Evolutionary conservation across 2,329 filamentous ascomycete species (phyloP), one percentile per base, ranked within the genome.

Genomic region (Trichoderma sp.): DNA sequence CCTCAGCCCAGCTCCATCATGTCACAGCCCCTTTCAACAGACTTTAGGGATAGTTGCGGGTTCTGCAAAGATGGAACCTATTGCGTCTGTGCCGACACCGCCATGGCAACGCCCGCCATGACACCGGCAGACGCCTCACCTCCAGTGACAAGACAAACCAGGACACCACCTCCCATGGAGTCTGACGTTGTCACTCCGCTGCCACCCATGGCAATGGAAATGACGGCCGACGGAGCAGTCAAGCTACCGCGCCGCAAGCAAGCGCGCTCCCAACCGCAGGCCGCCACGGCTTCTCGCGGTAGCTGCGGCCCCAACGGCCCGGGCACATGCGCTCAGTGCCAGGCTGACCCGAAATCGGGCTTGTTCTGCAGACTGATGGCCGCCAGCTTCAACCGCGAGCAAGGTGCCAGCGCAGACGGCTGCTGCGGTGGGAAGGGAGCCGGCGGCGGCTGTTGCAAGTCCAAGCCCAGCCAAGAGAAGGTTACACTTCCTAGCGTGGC

Each of bases 61-160:
- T 96, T 96, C 82, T 96, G 93, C 81, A 89, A 91, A 73, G 92
- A 95, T 72, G 92, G 92, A 5, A 94, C 91, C 0, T 93, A 93
- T 76, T 96, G 93, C 78, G 90, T 94, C 74, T 96, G 93, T 80
- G 93, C 92, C 28, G 93, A 95, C 74, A 81, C 83, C 23, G 81
- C 83, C 28, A 78, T 83, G 73, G 80, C 79, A 11, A 81, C 80
- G 36, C 80, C 83, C 1, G 80, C 81, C 65, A 81, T 83, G 75
- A 80, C 82, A 13, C 79, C 80, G 2, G 78, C 82, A 15, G 82
- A 84, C 53, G 79, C 81, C 1, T 69, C 84, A 7, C 81, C 83
- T 32, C 81, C 82, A 30, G 78, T 83, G 67, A 84, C 78, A 13
- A 80, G 84, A 73, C 87, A 88, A 79, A 85, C 83, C 34, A 85